These are phyloP conservation scores for Suillus fuscotomentosus DNA, from an alignment of 768 basidiomycete species.

Conservation along the genomic window DNA sequence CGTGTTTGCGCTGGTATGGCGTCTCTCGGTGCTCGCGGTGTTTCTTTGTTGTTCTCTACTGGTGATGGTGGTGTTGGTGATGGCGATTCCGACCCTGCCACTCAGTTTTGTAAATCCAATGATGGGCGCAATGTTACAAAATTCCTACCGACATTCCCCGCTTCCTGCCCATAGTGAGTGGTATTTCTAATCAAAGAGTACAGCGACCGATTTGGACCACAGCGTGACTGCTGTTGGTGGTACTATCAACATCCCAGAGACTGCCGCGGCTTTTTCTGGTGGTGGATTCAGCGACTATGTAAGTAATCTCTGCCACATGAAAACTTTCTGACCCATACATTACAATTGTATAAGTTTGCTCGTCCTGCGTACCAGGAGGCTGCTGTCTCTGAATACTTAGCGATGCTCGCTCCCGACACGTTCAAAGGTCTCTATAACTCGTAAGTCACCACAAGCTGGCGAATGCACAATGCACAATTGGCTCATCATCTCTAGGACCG, in stretches of 20 bases:
- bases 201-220: not conserved
- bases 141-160: conserved; percentile 64
- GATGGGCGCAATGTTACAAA: conserved; percentile 50
- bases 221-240: conserved; percentile 77
- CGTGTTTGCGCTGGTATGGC: conserved; percentile 62
- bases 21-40: conserved; percentile 66
- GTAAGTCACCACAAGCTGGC: conserved; percentile 30
- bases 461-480: not conserved
- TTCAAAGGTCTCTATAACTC: conserved; percentile 62
- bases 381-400: conserved; percentile 45
- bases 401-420: conserved; percentile 41
- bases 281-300: conserved; percentile 76
- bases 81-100: conserved; percentile 48
- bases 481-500: conserved; percentile 33
- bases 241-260: conserved; percentile 58
- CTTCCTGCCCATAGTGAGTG: conserved; percentile 54
- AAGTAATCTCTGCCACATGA: conserved; percentile 15
- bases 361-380: conserved; percentile 54
- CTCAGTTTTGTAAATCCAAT: conserved; percentile 56
- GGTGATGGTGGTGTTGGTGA: conserved; percentile 74
- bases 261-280: conserved; percentile 59
- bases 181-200: not conserved
- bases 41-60: conserved; percentile 62
- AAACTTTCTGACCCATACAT: not conserved
- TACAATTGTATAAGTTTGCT: conserved; percentile 37